Evolutionary conservation across 2,329 filamentous ascomycete genomes (phyloP).

Genomic region (Balansia obtecta): DNA sequence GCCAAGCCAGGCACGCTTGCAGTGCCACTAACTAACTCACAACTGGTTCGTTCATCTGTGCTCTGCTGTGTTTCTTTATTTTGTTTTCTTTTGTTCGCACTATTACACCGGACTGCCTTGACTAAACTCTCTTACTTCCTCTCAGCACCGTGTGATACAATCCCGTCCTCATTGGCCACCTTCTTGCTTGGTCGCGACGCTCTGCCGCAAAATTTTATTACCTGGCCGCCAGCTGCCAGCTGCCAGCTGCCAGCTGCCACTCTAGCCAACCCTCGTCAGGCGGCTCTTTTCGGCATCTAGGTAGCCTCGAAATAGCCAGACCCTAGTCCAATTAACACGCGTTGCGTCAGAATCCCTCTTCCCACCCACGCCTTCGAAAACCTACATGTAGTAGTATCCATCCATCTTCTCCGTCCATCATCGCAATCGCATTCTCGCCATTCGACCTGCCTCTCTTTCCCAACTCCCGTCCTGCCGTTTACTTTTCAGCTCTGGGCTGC

Average conservation of each 20-base stretch:
- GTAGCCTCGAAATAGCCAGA: not conserved
- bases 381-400: not conserved
- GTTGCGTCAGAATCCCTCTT: not conserved
- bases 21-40: not conserved
- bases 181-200: not conserved
- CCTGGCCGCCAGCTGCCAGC: not conserved
- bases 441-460: not conserved
- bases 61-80: not conserved
- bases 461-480: not conserved
- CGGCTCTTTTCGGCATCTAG: not conserved
- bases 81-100: slow-evolving; percentile 2
- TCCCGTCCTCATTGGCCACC: not conserved
- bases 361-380: not conserved
- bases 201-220: not conserved
- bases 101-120: not conserved
- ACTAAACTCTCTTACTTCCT: slow-evolving; percentile 3
- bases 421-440: not conserved
- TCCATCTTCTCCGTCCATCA: not conserved
- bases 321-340: slow-evolving; percentile 1
- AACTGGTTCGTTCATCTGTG: not conserved
- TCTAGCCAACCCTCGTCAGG: not conserved
- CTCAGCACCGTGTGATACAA: not conserved
- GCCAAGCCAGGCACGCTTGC: not conserved
- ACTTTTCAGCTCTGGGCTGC: not conserved
- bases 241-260: not conserved